A percentile compares a stretch with the other conserved stretches of the same genome.
Evolutionary conservation across 2,329 filamentous ascomycete species (phyloP).

Genomic region (Podosphaera aphanis): DNA sequence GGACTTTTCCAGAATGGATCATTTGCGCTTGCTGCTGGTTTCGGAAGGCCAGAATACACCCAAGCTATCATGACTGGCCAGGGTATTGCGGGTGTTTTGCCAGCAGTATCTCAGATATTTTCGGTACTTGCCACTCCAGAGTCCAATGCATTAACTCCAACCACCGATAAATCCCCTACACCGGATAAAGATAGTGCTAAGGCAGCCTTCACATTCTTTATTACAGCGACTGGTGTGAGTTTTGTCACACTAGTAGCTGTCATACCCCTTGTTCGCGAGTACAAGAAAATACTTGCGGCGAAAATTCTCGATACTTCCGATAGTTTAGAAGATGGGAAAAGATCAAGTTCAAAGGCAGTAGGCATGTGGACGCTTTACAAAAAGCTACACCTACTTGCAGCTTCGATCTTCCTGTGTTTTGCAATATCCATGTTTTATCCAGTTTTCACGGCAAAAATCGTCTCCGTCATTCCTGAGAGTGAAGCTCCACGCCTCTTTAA

Average conservation of each 20-base stretch:
- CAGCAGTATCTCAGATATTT: conserved; percentile 65
- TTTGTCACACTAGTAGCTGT: conserved; percentile 48
- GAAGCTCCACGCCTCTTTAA: conserved; percentile 28
- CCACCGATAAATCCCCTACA: conserved; percentile 7
- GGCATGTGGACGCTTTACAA: conserved; percentile 42
- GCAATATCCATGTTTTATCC: conserved; percentile 81
- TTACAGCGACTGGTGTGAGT: conserved; percentile 64
- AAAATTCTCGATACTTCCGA: conserved; percentile 27
- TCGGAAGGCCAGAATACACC: conserved; percentile 69
- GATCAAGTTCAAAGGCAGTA: conserved; percentile 24
- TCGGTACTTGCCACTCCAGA: conserved; percentile 47
- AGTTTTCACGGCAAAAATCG: conserved; percentile 57
- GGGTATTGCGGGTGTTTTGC: conserved; percentile 73
- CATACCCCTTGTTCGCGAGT: conserved; percentile 42
- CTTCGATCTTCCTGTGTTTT: conserved; percentile 64
- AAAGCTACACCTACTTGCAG: conserved; percentile 58
- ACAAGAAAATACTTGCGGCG: conserved; percentile 27
- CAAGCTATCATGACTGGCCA: conserved; percentile 94
- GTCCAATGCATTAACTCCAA: conserved; percentile 16
- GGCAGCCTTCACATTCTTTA: conserved; percentile 75
- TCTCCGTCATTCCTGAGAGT: conserved; percentile 21
- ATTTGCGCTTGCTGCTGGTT: conserved; percentile 74
- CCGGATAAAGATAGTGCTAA: conserved; percentile 27
- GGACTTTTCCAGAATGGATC: conserved; percentile 83
- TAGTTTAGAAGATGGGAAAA: conserved; percentile 29